Percentiles rank a stretch among this genome's conserved stretches.
phyloP scores from a whole-genome alignment of 1,139 yeast genomes.

The Yamadazyma friedrichii region DNA sequence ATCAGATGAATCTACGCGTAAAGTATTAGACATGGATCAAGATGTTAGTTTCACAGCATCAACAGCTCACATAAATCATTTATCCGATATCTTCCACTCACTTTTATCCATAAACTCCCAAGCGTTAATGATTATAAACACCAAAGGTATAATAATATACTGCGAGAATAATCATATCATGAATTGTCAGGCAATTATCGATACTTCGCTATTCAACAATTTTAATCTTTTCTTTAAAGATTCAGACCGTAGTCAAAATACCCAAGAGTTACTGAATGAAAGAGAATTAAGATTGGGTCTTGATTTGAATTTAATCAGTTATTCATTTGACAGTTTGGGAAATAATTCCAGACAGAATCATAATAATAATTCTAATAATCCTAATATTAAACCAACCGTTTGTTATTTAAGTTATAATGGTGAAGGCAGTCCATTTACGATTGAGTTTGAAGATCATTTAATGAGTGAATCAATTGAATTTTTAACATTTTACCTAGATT shows the following conservation, averaged over 20 bases:
- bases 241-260: constrained; percentile 3
- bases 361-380: constrained; percentile 1
- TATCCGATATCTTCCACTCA: constrained; percentile 38
- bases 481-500: constrained; percentile 52
- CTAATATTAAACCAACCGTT: constrained; percentile 16
- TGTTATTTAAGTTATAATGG: constrained; percentile 48
- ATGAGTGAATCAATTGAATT: constrained; percentile 74
- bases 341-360: background rate
- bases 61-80: constrained; percentile 38
- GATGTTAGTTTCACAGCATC: constrained; percentile 24
- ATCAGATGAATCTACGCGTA: too few relatives aligned
- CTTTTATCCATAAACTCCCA: constrained; percentile 32
- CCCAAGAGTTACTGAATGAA: constrained; percentile 13
- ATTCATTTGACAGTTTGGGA: constrained; percentile 17
- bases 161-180: constrained; percentile 39
- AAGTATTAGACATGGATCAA: background rate
- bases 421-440: constrained; percentile 61
- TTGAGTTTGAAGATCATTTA: constrained; percentile 69
- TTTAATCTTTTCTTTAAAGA: constrained; percentile 20
- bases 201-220: constrained; percentile 34
- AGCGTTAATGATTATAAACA: constrained; percentile 35
- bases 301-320: constrained; percentile 36
- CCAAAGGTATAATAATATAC: constrained; percentile 33
- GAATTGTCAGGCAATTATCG: constrained; percentile 36
- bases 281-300: constrained; percentile 34